Base-by-base conservation (phyloP, 257 asterid genomes). In the Solanum tarapatanum region DNA sequence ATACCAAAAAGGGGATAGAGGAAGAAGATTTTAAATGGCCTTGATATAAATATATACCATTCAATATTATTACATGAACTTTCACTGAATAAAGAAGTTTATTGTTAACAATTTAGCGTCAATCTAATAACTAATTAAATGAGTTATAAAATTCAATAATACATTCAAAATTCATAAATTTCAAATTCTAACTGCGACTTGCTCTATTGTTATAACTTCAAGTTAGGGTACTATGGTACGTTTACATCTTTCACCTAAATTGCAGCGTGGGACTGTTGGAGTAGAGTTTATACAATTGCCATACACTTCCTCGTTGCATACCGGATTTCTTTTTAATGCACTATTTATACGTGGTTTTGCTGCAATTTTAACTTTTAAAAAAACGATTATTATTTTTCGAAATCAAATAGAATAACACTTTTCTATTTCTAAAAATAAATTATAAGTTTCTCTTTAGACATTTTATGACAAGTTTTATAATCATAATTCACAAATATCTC, bases 231-330 rank as follows among this genome's bases (percentile, higher is more conserved):
- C 14, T 7, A 0, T 1, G 66, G 1, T 11, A 2, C 19, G 1
- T 11, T 0, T 2, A 26, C 33, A 66, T 66, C 73, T 66, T 0
- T 0, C 4, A 24, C 0, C 19, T 1, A 0, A 24, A 11, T 10
- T 11, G 73, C 73, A 64, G 17, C 1, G 8, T 64, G 0, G 6
- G 3, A 1, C 5, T 68, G 2, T 0, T 19, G 68, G 12, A 58
- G 68, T 4, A 5, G 1, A 3, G 11, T 0, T 0, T 23, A 26
- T 0, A 66, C 35, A 66, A 26, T 1, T 66, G 74, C 1, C 1
- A 66, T 66, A 26, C 17, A 11, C 33, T 0, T 66, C 2, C 33
- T 24, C 19, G 9, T 66, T 24, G 35, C 35, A 66, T 12, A 66
- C 7, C 36, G 36, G 0, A 35, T 35, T 35, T 35, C 36, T 35